Percentiles rank a stretch among this genome's conserved stretches.
These are phyloP conservation scores for Coemansia sp. DNA, from an alignment of 192 early-diverging fungal genomes.

Conservation along the genomic window DNA sequence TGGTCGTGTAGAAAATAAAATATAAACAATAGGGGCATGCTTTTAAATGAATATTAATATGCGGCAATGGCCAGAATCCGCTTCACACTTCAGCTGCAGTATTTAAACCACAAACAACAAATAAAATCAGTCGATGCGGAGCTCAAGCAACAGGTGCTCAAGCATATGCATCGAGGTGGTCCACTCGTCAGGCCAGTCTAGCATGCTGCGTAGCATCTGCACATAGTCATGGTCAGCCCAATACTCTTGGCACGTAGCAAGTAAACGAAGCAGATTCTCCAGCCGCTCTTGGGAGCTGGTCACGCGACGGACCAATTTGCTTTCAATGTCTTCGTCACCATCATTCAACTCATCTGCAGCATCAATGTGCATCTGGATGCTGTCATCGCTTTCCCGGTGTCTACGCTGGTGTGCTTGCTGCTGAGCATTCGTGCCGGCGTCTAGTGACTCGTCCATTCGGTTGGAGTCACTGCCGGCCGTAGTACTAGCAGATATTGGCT, in stretches of 20 bases:
- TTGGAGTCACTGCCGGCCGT: slow-evolving; percentile 6
- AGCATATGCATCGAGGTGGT: slow-evolving; percentile 57
- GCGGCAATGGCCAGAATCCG: too few species aligned
- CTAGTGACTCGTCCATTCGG: slow-evolving; percentile 24
- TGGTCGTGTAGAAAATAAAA: too few species aligned
- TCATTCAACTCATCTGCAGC: slow-evolving; percentile 13
- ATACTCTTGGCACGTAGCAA: slow-evolving; percentile 48
- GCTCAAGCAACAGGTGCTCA: slow-evolving; percentile 47
- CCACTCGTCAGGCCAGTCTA: slow-evolving; percentile 55
- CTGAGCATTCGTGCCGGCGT: neutral
- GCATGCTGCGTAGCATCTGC: slow-evolving; percentile 38
- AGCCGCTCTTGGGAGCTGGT: slow-evolving; percentile 40
- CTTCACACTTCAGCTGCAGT: too few species aligned
- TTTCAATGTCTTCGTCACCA: slow-evolving; percentile 28
- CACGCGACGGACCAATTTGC: slow-evolving; percentile 35
- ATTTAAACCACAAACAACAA: too few species aligned
- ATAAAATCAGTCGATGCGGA: slow-evolving; percentile 35
- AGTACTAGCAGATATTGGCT: neutral
- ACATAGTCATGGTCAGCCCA: slow-evolving; percentile 56
- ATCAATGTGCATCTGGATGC: slow-evolving; percentile 30
- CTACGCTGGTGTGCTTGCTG: slow-evolving; percentile 9
- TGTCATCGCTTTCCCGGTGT: slow-evolving; percentile 1
- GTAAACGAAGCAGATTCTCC: slow-evolving; percentile 31
- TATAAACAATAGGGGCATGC: too few species aligned
- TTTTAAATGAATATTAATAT: too few species aligned